phyloP scores from a whole-genome alignment of 2,329 filamentous ascomycete species.

The Fusarium hostae region DNA sequence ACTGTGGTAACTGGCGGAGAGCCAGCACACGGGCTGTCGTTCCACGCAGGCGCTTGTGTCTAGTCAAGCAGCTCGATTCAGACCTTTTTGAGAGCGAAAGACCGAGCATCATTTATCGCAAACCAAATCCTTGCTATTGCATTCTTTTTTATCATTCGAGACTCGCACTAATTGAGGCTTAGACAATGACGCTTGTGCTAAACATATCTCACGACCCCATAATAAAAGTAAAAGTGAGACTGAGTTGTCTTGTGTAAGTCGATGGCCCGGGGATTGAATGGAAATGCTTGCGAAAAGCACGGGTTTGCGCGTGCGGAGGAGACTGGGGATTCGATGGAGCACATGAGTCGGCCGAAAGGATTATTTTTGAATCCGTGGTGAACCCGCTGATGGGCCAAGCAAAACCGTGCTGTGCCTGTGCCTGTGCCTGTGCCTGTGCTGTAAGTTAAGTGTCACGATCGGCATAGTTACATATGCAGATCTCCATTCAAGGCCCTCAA shows the following conservation, averaged over 20 bases:
- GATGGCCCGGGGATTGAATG: constrained; percentile 37
- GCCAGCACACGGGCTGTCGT: neutral
- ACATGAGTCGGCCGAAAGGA: constrained; percentile 37
- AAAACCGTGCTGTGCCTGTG: constrained; percentile 15
- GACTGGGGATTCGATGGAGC: constrained; percentile 34
- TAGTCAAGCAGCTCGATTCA: neutral
- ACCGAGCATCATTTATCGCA: neutral
- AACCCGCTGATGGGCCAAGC: constrained; percentile 22
- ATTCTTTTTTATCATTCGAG: neutral
- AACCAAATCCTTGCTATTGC: constrained; percentile 9
- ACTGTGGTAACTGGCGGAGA: constrained; percentile 6
- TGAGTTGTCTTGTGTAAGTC: neutral
- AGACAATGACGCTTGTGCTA: neutral
- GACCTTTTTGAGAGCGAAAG: neutral
- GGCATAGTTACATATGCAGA: constrained; percentile 11
- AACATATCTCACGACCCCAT: constrained; percentile 8
- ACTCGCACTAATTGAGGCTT: constrained; percentile 9
- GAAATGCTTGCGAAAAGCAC: constrained; percentile 31
- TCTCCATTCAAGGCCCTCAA: constrained; percentile 2
- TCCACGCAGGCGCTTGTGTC: constrained; percentile 1
- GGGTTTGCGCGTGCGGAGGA: constrained; percentile 27
- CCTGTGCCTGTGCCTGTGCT: constrained; percentile 24
- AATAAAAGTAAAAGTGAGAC: neutral
- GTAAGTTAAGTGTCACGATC: constrained; percentile 10
- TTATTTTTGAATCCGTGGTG: constrained; percentile 25